Percentiles rank a stretch among this genome's conserved stretches.
Evolutionary conservation across 1,139 yeast genomes (phyloP).

Genomic region (Scheffersomyces titani): DNA sequence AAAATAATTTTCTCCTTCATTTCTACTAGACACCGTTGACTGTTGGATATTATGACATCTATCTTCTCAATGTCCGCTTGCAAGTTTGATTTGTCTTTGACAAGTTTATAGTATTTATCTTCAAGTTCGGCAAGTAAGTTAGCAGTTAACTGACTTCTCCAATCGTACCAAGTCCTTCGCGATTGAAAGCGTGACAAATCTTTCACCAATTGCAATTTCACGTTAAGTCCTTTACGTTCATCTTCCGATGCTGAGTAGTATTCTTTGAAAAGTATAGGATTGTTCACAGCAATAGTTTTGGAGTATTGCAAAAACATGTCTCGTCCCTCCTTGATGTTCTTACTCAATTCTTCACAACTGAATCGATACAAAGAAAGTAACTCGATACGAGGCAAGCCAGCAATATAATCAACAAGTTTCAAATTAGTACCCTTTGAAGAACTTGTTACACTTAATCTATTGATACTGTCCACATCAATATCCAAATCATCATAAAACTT

Average conservation of each 20-base stretch:
- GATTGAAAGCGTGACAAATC: slow-evolving; percentile 54
- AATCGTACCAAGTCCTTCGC: slow-evolving; percentile 55
- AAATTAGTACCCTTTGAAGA: slow-evolving; percentile 14
- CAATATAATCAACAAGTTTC: slow-evolving; percentile 28
- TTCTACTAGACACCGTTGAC: slow-evolving; percentile 13
- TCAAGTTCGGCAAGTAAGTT: slow-evolving; percentile 39
- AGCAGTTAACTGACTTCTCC: slow-evolving; percentile 51
- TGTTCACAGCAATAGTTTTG: slow-evolving; percentile 42
- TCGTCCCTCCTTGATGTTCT: slow-evolving; percentile 51
- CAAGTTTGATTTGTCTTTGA: slow-evolving; percentile 26
- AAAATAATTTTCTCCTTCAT: slow-evolving; percentile 25
- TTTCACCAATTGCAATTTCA: slow-evolving; percentile 46
- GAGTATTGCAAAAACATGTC: slow-evolving; percentile 45
- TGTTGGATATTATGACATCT: slow-evolving; percentile 13
- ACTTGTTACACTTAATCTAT: slow-evolving; percentile 24
- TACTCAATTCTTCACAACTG: slow-evolving; percentile 53
- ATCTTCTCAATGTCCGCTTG: slow-evolving; percentile 21
- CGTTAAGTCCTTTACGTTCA: slow-evolving; percentile 40
- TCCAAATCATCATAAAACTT: slow-evolving; percentile 55
- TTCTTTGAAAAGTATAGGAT: slow-evolving; percentile 51
- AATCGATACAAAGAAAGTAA: slow-evolving; percentile 41
- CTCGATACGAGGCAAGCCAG: slow-evolving; percentile 44
- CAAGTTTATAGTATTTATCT: slow-evolving; percentile 25
- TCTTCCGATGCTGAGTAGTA: slow-evolving; percentile 40
- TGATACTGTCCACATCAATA: slow-evolving; percentile 30